Conservation (phyloP, 1,139 yeast genomes). For the Saccharomycopsis phalli region DNA sequence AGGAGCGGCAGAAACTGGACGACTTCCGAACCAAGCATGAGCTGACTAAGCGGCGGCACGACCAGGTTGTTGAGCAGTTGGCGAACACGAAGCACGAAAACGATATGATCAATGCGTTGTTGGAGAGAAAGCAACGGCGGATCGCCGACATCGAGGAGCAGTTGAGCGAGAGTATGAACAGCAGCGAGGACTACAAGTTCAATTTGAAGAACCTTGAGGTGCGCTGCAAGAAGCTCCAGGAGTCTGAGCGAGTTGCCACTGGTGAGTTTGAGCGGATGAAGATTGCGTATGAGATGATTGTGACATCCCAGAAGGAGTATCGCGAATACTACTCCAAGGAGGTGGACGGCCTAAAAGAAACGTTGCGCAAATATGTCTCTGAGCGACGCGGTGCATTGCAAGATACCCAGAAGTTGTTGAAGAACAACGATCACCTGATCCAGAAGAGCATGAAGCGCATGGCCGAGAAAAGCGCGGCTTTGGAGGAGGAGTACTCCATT, state of each 20-base stretch:
- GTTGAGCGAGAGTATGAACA: constrained; percentile 37
- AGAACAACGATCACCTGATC: constrained; percentile 23
- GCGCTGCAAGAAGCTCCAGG: constrained; percentile 41
- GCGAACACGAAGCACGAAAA: constrained; percentile 66
- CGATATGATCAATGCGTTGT: constrained; percentile 53
- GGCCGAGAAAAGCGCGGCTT: constrained; percentile 29
- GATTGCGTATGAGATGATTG: constrained; percentile 53
- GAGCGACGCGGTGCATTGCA: constrained; percentile 27
- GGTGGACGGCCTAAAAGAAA: constrained; percentile 26
- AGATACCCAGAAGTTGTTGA: constrained; percentile 27
- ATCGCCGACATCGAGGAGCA: constrained; percentile 53
- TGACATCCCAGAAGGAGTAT: constrained; percentile 48
- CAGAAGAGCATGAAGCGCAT: constrained; percentile 37
- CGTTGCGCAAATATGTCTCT: constrained; percentile 33
- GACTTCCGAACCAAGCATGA: constrained; percentile 42
- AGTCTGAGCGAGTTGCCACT: constrained; percentile 37
- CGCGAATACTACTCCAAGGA: constrained; percentile 42
- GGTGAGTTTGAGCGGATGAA: constrained; percentile 51
- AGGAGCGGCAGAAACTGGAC: constrained; percentile 42
- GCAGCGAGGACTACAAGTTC: constrained; percentile 38
- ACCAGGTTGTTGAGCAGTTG: constrained; percentile 53
- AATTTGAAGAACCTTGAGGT: constrained; percentile 42
- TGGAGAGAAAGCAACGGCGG: constrained; percentile 57
- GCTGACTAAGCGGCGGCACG: constrained; percentile 42
- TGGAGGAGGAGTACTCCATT: constrained; percentile 26